Evolutionary conservation across 805 yeast species (phyloP).

Genomic region (Myxozyma nipponensis): DNA sequence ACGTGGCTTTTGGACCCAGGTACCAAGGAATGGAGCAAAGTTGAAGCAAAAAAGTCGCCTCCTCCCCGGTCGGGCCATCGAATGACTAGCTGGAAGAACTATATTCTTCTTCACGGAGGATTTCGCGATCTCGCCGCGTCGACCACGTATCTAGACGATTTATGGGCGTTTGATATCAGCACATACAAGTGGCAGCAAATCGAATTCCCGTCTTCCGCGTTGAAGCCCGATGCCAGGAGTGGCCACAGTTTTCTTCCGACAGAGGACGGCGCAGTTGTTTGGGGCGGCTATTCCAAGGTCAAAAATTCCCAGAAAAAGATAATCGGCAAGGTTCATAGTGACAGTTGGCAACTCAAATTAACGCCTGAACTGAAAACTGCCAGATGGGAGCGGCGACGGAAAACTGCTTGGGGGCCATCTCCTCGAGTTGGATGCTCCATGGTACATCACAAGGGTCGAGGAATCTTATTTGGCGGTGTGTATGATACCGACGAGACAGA

Average conservation of each 20-base stretch:
- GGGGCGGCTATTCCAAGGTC: slow-evolving; percentile 93
- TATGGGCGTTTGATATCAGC: slow-evolving; percentile 90
- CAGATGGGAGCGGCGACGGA: slow-evolving; percentile 85
- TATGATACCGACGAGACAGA: slow-evolving; percentile 94
- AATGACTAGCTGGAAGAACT: slow-evolving; percentile 88
- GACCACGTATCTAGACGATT: slow-evolving; percentile 76
- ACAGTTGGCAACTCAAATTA: slow-evolving; percentile 85
- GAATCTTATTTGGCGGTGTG: slow-evolving; percentile 92
- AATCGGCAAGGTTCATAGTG: slow-evolving; percentile 84
- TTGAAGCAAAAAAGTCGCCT: slow-evolving; percentile 68
- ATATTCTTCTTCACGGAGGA: slow-evolving; percentile 81
- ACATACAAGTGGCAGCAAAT: slow-evolving; percentile 88
- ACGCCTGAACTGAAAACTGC: slow-evolving; percentile 71
- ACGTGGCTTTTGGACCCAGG: slow-evolving; percentile 88
- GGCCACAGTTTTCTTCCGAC: slow-evolving; percentile 84
- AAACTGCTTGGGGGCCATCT: slow-evolving; percentile 85
- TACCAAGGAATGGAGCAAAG: slow-evolving; percentile 83
- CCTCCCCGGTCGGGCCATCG: slow-evolving; percentile 90
- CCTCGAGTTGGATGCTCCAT: slow-evolving; percentile 94
- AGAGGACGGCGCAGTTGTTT: slow-evolving; percentile 74
- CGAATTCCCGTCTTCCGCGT: slow-evolving; percentile 76
- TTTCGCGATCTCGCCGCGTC: slow-evolving; percentile 83
- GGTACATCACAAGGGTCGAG: slow-evolving; percentile 86
- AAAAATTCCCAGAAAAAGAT: slow-evolving; percentile 80
- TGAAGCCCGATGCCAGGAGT: slow-evolving; percentile 84